Evolutionary conservation across 2,329 filamentous ascomycete species (phyloP), one percentile per base, ranked within the genome.

Genomic region (Paramyrothecium roridum): DNA sequence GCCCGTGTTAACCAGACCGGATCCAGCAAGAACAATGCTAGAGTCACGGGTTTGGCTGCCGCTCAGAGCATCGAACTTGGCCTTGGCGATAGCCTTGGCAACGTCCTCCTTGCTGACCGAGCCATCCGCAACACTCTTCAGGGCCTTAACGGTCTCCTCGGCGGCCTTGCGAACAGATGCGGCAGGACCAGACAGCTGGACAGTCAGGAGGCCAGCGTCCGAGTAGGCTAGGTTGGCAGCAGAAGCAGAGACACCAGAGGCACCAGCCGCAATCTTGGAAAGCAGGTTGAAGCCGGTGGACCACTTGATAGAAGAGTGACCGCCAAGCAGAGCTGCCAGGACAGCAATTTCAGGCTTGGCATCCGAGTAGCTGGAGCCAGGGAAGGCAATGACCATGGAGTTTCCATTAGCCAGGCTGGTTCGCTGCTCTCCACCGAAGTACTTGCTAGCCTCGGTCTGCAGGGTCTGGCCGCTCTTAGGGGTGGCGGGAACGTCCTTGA

Each of bases 401-500:
- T 96, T 97, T 64, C 90, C 89, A 61, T 81, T 80, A 57, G 80
- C 81, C 74, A 91, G 89, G 61, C 89, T 81, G 63, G 90, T 89
- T 65, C 95, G 91, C 80, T 96, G 91, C 82, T 99, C 92, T 70
- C 95, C 96, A 73, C 95, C 95, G 70, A 86, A 90, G 86, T 98
- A 99, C 77, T 93, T 95, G 71, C 86, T 84, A 61, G 89, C 80
- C 63, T 84, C 75, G 59, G 79, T 77, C 70, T 85, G 82, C 60
- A 89, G 76, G 50, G 67, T 63, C 63, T 81, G 74, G 66, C 80
- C 76, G 68, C 77, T 75, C 64, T 76, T 73, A 59, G 82, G 70
- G 60, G 80, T 74, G 64, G 79, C 72, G 56, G 87, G 82, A 51
- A 89, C 80, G 57, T 82, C 80, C 72, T 86, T 85, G 82, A 99